Evolutionary conservation across 768 basidiomycete species (phyloP), one percentile per base, ranked within the genome.

Genomic region (Rubroboletus satanas): DNA sequence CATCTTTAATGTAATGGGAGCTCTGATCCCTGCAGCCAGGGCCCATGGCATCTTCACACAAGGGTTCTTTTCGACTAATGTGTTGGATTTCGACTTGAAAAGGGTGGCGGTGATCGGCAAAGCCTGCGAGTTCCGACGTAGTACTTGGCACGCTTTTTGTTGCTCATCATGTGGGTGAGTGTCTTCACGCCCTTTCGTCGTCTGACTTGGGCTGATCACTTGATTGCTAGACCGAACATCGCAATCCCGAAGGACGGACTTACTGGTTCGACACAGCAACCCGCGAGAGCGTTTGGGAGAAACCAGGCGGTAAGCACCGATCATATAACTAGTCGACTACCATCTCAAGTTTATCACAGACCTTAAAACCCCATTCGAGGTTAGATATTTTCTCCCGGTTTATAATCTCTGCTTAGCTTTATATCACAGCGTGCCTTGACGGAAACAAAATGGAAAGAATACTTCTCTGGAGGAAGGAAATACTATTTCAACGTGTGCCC

Each of bases 221-320:
- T 8, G 32, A 43, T 35, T 42, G 36, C 1, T 59, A 95, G 93
- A 93, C 91, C 3, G 94, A 96, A 67, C 92, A 97, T 73, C 85
- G 90, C 33, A 96, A 95, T 73, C 86, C 91, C 2, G 96, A 97
- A 67, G 94, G 94, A n/a, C 79, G 93, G n/a, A 93, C 91, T 0
- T 98, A 98, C 66, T 98, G 95, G 95, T 94, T 93, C 73, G 93
- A 97, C 68, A 85, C 91, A 0, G 80, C 77, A 10, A 90, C 88
- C 4, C 84, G 87, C 64, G 90, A 92, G 63, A 96, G 93, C 66
- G 93, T 95, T 49, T 98, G 95, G 96, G 95, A 98, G 74, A 99
- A 98, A 69, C 97, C 97, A 56, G 91, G 94, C 70, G 90, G 90
- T 90, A 62, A 62, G 80, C 64, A 48, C 49, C 29, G 9, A 51